Percentiles rank a stretch among this genome's conserved stretches.
Conservation (phyloP, 1,284 basidiomycete genomes). For the Cryptococcus sp. region DNA sequence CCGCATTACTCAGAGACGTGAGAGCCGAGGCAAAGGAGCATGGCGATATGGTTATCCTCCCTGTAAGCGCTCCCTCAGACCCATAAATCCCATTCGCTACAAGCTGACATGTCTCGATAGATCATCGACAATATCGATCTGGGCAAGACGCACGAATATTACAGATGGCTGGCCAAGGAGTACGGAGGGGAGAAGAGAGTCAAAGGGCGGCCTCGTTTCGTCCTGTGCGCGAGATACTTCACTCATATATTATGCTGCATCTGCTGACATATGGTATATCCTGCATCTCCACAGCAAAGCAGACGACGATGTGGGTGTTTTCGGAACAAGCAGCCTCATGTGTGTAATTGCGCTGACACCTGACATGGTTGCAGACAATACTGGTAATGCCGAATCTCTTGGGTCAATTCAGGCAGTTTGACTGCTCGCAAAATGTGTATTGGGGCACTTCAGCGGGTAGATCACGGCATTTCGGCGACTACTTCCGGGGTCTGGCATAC, state of each 20-base stretch:
- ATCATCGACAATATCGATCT: conserved; percentile 54
- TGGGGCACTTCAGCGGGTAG: conserved; percentile 53
- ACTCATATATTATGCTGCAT: background rate
- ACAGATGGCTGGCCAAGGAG: conserved; percentile 51
- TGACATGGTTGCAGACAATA: conserved; percentile 43
- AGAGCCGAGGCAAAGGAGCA: conserved; percentile 43
- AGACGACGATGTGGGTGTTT: conserved; percentile 52
- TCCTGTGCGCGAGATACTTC: conserved; percentile 40
- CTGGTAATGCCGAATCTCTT: conserved; percentile 55
- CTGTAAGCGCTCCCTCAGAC: conserved; percentile 31
- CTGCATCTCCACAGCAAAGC: conserved; percentile 40
- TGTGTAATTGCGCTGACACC: background rate
- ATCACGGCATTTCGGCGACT: conserved; percentile 48
- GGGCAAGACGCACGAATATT: conserved; percentile 55
- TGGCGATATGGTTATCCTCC: conserved; percentile 53
- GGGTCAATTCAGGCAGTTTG: conserved; percentile 47
- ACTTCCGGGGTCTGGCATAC: conserved; percentile 55
- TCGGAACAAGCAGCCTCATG: background rate
- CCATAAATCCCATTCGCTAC: conserved; percentile 2
- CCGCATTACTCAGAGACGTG: conserved; percentile 21
- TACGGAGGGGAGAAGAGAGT: conserved; percentile 46
- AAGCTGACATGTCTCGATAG: conserved; percentile 20
- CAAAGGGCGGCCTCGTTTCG: conserved; percentile 52
- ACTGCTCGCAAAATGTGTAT: conserved; percentile 54
- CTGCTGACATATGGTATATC: background rate